Base-by-base conservation (phyloP, 2,329 filamentous ascomycete genomes). In the Penicillium sp. region DNA sequence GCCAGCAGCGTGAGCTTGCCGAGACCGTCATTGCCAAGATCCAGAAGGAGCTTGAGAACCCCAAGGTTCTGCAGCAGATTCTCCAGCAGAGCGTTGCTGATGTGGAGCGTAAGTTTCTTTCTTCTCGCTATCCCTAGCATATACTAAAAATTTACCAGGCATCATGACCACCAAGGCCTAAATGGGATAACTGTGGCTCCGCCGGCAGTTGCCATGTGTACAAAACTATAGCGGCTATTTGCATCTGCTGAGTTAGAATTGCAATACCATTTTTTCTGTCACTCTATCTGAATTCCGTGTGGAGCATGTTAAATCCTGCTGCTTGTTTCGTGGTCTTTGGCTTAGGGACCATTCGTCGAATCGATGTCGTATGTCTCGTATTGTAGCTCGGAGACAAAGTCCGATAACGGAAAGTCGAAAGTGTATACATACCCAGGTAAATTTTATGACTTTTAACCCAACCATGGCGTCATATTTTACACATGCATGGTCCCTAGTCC, bases 1-100 rank as follows among this genome's bases (percentile, higher is more conserved):
- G 95, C 78, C 92, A 99, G 84, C 95, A 99, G 86, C 89, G 85
- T 80, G 95, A 99, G 85, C 87, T 99, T 66, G 91, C 95, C 65
- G 88, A 96, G 76, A 87, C 82, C 78, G 84, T 99, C 79, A 98
- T 99, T 73, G 87, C 90, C 84, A 99, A 97, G 87, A 95, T 98
- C 76, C 89, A 90, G 80, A 98, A 98, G 87, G 93, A 98, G 85
- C 87, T 99, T 58, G 91, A 97, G 86, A 97, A 90, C 86, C 95
- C 96, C 78, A 98, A 93, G 87, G 85, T 89, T 67, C 88, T 99
- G 71, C 91, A 97, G 85, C 92, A 97, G 83, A 97, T 99, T 73
- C 87, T 99, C 70, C 90, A 95, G 82, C 95, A 99, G 86, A 96
- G 92, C 78, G 86, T 99, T 73, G 81, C 89, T 65, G 95, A 99